Evolutionary conservation across 805 yeast genomes (phyloP).

Genomic region (Dipodascopsis uninucleata): DNA sequence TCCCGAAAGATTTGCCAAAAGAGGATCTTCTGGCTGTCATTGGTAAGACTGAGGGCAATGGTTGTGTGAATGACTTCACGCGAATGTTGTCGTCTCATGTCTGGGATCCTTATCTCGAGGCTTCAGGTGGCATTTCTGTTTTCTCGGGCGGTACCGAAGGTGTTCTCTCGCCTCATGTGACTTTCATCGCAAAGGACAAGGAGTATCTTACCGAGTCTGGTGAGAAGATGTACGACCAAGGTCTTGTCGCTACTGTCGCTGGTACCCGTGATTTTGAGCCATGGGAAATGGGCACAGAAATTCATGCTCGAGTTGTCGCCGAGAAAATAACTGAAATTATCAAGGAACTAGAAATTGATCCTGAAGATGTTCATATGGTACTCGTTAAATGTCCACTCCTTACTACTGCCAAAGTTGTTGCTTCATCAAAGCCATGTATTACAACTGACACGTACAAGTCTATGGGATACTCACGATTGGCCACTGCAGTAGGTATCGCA

Average conservation of each 20-base stretch:
- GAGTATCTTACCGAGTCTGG: slow-evolving; percentile 19
- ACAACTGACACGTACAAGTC: slow-evolving; percentile 28
- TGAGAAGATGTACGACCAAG: slow-evolving; percentile 16
- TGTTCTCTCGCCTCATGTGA: slow-evolving; percentile 25
- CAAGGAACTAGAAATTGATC: slow-evolving; percentile 19
- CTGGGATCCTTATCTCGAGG: slow-evolving; percentile 26
- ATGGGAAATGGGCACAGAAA: slow-evolving; percentile 27
- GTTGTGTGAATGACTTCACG: slow-evolving; percentile 27
- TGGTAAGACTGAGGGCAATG: slow-evolving; percentile 28
- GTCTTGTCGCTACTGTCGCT: slow-evolving; percentile 26
- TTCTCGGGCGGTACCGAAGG: slow-evolving; percentile 29
- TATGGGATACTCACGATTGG: slow-evolving; percentile 29
- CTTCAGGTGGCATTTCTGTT: slow-evolving; percentile 21
- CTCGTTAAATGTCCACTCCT: slow-evolving; percentile 27
- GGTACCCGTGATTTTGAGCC: slow-evolving; percentile 27
- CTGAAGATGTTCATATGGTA: slow-evolving; percentile 27
- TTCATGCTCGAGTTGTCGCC: slow-evolving; percentile 23
- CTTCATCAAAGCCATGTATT: slow-evolving; percentile 23
- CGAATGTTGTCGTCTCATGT: slow-evolving; percentile 28
- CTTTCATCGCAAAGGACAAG: slow-evolving; percentile 20
- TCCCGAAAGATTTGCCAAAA: slow-evolving; percentile 14
- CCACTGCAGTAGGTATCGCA: slow-evolving; percentile 26
- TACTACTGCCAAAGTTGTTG: slow-evolving; percentile 27
- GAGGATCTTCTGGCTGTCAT: slow-evolving; percentile 23
- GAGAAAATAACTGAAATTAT: slow-evolving; percentile 19